Conservation (phyloP, 345 rosid species). For the Odontarrhena argentea region DNA sequence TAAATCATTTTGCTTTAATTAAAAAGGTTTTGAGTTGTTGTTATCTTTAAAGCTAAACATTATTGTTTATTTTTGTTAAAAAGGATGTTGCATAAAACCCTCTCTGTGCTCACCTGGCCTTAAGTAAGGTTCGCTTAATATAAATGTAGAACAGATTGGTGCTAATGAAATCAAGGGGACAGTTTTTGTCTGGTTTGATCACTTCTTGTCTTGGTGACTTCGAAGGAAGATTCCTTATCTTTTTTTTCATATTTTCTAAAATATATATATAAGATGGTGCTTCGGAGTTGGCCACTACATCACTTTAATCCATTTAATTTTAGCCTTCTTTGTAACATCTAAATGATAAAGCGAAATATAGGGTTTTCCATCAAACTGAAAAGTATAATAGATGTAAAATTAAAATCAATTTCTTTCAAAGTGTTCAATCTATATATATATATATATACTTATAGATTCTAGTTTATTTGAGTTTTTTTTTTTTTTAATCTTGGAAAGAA, state of each 20-base stretch:
- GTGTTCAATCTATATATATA: no score
- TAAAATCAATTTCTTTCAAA: no score
- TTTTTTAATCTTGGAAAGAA: no score
- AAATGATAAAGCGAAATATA: no score
- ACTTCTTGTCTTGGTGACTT: conserved; percentile 30
- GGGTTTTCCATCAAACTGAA: no score
- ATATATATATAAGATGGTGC: conserved; percentile 25
- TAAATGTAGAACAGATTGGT: not conserved
- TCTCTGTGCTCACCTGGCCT: conserved; percentile 24
- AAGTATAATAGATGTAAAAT: no score
- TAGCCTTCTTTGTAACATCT: not conserved
- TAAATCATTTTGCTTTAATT: conserved; percentile 13
- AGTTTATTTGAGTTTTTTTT: no score
- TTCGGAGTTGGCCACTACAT: conserved; percentile 29
- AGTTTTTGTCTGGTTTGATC: conserved; percentile 27
- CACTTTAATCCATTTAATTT: conserved; percentile 8
- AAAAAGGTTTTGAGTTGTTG: not conserved
- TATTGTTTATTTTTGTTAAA: not conserved
- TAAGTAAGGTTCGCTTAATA: conserved; percentile 2
- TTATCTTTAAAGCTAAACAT: not conserved
- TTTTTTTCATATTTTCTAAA: not conserved
- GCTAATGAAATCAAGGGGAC: conserved; percentile 33
- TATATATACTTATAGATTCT: no score
- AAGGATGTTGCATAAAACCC: conserved; percentile 7
- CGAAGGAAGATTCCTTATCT: conserved; percentile 23